Evolutionary conservation across 176 grass and related monocot species (phyloP).

Genomic region (Aechmea fasciata): DNA sequence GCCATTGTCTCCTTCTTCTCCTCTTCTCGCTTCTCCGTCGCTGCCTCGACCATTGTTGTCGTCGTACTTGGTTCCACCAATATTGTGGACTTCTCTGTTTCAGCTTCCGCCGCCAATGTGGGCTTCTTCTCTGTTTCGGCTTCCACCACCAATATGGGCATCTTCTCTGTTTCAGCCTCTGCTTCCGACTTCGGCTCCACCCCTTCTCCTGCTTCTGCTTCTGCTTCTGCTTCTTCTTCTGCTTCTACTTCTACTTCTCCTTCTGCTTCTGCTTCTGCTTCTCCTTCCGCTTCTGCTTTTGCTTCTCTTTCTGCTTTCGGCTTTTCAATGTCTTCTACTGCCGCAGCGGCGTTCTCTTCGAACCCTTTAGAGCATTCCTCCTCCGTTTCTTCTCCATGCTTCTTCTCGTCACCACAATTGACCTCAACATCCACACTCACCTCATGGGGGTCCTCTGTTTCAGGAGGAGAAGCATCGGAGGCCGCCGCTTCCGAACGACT

Average conservation of each 20-base stretch:
- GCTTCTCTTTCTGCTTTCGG: background rate
- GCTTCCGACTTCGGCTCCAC: background rate
- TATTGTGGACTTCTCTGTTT: background rate
- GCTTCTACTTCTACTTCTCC: constrained; percentile 4
- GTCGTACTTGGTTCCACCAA: background rate
- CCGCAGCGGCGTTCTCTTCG: constrained; percentile 11
- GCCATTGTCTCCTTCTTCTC: constrained; percentile 2
- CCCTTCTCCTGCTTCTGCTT: constrained; percentile 9
- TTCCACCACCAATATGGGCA: background rate
- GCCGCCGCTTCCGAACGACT: constrained; percentile 4
- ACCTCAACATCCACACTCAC: background rate
- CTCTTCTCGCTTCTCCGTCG: constrained; percentile 7
- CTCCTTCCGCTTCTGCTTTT: constrained; percentile 7
- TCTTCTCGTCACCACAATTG: background rate
- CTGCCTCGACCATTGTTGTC: constrained; percentile 10
- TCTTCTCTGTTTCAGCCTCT: background rate
- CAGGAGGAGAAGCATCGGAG: background rate
- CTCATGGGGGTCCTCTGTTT: constrained; percentile 1
- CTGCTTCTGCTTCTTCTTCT: constrained; percentile 6
- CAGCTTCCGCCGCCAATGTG: background rate
- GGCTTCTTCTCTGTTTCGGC: background rate
- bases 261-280: background rate
- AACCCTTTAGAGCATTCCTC: background rate
- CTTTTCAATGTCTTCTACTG: background rate
- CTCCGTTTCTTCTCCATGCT: constrained; percentile 6